A percentile compares a stretch with the other conserved stretches of the same genome.
Conservation (phyloP, 176 grass and related monocot genomes). For the Eragrostis nindensis region DNA sequence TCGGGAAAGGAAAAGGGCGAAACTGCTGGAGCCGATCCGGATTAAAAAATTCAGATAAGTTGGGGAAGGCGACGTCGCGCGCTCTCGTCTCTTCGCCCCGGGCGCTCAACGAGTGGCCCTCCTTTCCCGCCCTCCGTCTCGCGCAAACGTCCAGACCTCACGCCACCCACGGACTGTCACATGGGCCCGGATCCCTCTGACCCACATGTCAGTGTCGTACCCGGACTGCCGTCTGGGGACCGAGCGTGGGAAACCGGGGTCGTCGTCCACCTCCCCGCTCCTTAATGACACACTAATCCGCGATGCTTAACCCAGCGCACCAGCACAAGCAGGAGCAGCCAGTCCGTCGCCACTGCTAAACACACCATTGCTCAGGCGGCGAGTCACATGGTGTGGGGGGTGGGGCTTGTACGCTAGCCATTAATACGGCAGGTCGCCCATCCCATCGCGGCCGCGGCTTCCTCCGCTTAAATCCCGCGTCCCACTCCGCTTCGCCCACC, state of each 20-base stretch:
- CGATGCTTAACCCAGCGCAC: not conserved
- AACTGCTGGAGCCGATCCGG: not conserved
- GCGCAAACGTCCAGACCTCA: rapidly evolving
- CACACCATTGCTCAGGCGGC: not conserved
- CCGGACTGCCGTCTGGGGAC: not conserved
- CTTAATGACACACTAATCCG: constrained; percentile 51
- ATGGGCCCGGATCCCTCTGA: not conserved
- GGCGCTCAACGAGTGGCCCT: constrained; percentile 44
- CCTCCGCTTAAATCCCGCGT: constrained; percentile 43
- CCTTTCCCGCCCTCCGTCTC: not conserved
- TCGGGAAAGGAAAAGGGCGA: not conserved
- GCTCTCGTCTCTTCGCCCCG: constrained; percentile 54
- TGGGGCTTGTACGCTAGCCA: constrained; percentile 40
- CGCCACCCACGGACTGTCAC: rapidly evolving
- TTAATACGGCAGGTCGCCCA: constrained; percentile 56
- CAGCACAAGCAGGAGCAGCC: too few species aligned
- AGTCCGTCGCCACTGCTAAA: too few species aligned
- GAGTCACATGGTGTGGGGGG: constrained; percentile 28
- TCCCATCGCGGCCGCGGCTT: constrained; percentile 44
- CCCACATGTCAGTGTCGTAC: not conserved
- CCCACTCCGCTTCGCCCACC: not conserved
- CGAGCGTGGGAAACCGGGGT: not conserved
- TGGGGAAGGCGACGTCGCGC: constrained; percentile 54
- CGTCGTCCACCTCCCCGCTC: constrained; percentile 36
- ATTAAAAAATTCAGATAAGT: constrained; percentile 49